Evolutionary conservation across 1,284 basidiomycete genomes (phyloP).

Genomic region (Heterobasidion occidentale): DNA sequence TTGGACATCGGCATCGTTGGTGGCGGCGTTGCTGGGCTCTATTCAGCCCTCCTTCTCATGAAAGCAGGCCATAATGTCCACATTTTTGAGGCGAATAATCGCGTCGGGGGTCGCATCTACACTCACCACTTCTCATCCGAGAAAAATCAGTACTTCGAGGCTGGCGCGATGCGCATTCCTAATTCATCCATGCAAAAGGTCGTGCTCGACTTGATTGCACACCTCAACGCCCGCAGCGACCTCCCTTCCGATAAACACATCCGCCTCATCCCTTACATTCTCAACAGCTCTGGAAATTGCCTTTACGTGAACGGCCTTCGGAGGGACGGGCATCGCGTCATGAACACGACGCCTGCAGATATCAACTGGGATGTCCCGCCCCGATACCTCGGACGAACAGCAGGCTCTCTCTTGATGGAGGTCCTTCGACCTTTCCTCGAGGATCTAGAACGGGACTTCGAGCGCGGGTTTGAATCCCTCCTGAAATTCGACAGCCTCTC

Average conservation of each 20-base stretch:
- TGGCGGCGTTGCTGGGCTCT: constrained; percentile 14
- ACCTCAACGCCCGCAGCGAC: background rate
- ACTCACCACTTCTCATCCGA: constrained; percentile 14
- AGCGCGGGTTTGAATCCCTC: constrained; percentile 12
- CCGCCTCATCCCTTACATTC: constrained; percentile 12
- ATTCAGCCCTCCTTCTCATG: constrained; percentile 11
- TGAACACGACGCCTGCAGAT: constrained; percentile 2
- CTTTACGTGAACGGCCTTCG: constrained; percentile 12
- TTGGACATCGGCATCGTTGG: constrained; percentile 10
- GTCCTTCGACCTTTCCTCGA: constrained; percentile 11
- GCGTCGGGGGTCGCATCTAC: constrained; percentile 14
- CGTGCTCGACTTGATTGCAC: constrained; percentile 12
- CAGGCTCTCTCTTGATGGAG: constrained; percentile 9
- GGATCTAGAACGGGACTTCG: constrained; percentile 11
- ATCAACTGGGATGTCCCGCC: constrained; percentile 8
- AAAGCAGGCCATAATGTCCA: constrained; percentile 8
- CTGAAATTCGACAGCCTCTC: constrained; percentile 12
- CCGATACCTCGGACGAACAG: constrained; percentile 6
- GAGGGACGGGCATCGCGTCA: background rate
- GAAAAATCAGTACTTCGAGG: constrained; percentile 15
- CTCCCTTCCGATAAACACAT: constrained; percentile 8
- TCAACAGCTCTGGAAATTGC: constrained; percentile 12
- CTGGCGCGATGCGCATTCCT: constrained; percentile 17
- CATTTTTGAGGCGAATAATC: constrained; percentile 11
- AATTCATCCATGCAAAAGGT: constrained; percentile 11